These are phyloP conservation scores for Ottelia alismoides DNA, from an alignment of 106 monocot genomes.

Conservation along the genomic window DNA sequence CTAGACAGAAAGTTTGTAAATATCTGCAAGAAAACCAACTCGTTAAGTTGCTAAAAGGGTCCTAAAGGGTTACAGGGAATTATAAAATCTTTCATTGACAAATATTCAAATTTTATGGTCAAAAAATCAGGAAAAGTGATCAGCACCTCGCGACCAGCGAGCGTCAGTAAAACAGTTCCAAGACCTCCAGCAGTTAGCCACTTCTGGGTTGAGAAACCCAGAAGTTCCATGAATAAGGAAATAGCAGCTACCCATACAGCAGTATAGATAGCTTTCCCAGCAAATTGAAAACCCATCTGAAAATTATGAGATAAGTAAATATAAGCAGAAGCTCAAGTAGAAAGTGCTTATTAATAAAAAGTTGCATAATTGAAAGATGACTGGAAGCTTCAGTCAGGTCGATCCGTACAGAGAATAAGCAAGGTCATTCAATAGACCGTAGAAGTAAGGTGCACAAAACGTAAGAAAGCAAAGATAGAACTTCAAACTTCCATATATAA, in stretches of 20 bases:
- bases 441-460: too few relatives aligned
- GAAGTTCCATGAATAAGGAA: constrained; percentile 92
- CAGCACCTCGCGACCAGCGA: constrained; percentile 97
- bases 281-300: constrained; percentile 95
- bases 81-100: neutral
- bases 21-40: constrained; percentile 38
- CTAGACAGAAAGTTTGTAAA: constrained; percentile 98
- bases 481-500: too few relatives aligned
- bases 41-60: neutral
- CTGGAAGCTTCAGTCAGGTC: too few relatives aligned
- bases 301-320: too few relatives aligned
- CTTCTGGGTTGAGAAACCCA: constrained; percentile 93
- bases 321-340: too few relatives aligned
- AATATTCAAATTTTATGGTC: neutral
- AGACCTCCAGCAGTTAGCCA: constrained; percentile 98
- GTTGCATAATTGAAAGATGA: too few relatives aligned
- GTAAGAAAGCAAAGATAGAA: too few relatives aligned
- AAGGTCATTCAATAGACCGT: too few relatives aligned
- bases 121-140: neutral
- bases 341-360: too few relatives aligned
- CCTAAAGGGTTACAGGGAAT: neutral
- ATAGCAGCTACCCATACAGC: constrained; percentile 88
- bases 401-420: too few relatives aligned
- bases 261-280: constrained; percentile 74
- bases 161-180: constrained; percentile 89